Conservation (phyloP, 768 basidiomycete genomes). For the Cystofilobasidium capitatum region DNA sequence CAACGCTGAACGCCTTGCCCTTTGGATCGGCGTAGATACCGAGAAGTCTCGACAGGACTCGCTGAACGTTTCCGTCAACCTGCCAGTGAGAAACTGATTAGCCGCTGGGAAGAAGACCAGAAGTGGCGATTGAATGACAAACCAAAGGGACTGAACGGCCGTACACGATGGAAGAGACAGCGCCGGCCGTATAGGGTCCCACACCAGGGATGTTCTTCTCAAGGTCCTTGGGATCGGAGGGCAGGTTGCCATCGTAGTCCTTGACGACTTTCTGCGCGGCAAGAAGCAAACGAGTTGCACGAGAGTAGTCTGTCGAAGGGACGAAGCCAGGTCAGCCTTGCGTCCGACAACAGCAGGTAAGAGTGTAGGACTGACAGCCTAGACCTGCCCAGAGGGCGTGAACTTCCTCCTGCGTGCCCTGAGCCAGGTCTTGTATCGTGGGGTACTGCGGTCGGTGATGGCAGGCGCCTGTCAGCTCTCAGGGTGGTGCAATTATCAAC, state of each 20-base stretch:
- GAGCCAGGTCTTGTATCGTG: conserved; percentile 8
- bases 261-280: conserved; percentile 23
- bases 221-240: conserved; percentile 2
- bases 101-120: neutral
- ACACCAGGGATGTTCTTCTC: conserved; percentile 25
- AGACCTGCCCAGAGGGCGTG: conserved; percentile 20
- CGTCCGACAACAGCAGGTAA: neutral
- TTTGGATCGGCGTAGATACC: conserved; percentile 20
- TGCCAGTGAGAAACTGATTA: neutral
- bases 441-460: conserved; percentile 4
- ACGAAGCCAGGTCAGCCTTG: neutral
- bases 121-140: neutral
- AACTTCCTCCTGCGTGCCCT: conserved; percentile 16
- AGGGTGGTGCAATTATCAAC: no score
- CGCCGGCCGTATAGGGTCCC: conserved; percentile 28
- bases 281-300: conserved; percentile 19
- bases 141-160: conserved; percentile 13
- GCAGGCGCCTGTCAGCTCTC: no score
- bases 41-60: conserved; percentile 16
- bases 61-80: conserved; percentile 26
- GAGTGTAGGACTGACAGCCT: conserved; percentile 2
- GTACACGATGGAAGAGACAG: conserved; percentile 17
- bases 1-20: neutral
- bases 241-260: conserved; percentile 14
- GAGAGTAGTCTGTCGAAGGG: conserved; percentile 17